Evolutionary conservation across 2,329 filamentous ascomycete genomes (phyloP).

Genomic region (Nemania sp.): DNA sequence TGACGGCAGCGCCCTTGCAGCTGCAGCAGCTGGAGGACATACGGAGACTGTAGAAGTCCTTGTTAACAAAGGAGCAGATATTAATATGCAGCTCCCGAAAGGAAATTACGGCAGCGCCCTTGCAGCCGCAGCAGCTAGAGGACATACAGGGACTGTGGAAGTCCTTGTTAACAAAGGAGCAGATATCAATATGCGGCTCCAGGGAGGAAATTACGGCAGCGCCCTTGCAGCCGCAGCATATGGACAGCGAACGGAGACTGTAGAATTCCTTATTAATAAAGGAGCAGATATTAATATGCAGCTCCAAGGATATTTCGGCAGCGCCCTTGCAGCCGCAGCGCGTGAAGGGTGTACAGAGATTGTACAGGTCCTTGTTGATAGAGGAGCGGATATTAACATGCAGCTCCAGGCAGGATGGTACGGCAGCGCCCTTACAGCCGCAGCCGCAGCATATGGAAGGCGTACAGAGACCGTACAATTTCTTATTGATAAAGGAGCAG

Average conservation of each 20-base stretch:
- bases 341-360: neutral
- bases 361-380: conserved; percentile 1
- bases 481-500: conserved; percentile 1
- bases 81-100: neutral
- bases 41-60: neutral
- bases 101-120: conserved; percentile 3
- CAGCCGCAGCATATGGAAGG: neutral
- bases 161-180: conserved; percentile 2
- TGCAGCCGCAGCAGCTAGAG: neutral
- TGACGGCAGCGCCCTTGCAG: conserved; percentile 13
- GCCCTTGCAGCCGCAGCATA: neutral
- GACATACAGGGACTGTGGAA: neutral
- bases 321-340: conserved; percentile 1
- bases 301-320: neutral
- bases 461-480: neutral
- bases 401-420: neutral
- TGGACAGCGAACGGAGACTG: neutral
- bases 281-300: conserved; percentile 7
- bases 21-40: neutral
- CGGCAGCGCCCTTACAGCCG: neutral
- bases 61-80: neutral
- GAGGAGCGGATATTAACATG: neutral
- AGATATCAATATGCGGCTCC: neutral
- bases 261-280: neutral
- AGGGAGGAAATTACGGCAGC: neutral